phyloP scores from a whole-genome alignment of 78 protist species.

The slime mould (Dictyostelium discoideum) region dicty_2.7 NC_007091.3:3310001-3310500 shows the following conservation, averaged over 20 bases:
- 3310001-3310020: slow-evolving; percentile 31
- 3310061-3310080: neutral
- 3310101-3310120: neutral
- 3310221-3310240: neutral
- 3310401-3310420: neutral
- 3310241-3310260: too few relatives aligned
- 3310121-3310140: neutral
- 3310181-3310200: neutral
- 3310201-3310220: neutral
- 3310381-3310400: neutral
- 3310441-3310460: neutral
- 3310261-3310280: too few relatives aligned
- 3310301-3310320: too few relatives aligned
- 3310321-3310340: neutral
- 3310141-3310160: neutral
- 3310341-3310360: neutral
- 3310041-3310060: slow-evolving; percentile 10
- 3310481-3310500: neutral
- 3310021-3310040: slow-evolving; percentile 33
- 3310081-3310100: neutral
- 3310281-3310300: too few relatives aligned
- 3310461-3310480: neutral
- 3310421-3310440: neutral
- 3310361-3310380: neutral
- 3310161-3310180: neutral